Evolutionary conservation across 2,329 filamentous ascomycete genomes (phyloP).

Genomic region (Zalaria obscura): DNA sequence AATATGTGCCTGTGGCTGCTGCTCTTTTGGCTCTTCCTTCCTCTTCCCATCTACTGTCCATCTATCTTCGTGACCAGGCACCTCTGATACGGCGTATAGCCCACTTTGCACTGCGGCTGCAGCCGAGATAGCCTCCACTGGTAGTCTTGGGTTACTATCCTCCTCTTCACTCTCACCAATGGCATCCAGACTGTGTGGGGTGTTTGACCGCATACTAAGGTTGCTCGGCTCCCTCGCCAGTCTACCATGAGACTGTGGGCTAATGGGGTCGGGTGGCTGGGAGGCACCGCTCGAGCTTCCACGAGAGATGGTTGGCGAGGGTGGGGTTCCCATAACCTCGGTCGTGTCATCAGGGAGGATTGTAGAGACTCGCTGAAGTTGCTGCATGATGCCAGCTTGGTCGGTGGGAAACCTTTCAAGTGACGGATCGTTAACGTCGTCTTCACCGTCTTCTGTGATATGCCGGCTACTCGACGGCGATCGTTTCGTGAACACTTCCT

Average conservation of each 20-base stretch:
- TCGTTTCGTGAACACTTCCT: not conserved
- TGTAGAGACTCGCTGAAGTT: constrained; percentile 14
- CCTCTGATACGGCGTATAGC: too few species aligned
- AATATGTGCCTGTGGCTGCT: too few species aligned
- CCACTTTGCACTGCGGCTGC: too few species aligned
- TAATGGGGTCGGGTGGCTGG: too few species aligned
- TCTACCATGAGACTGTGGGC: not conserved
- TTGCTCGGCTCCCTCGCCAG: not conserved
- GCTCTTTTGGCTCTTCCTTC: too few species aligned
- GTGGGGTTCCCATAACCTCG: constrained; percentile 4
- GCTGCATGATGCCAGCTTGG: constrained; percentile 18
- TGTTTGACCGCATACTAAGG: not conserved
- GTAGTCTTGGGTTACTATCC: not conserved
- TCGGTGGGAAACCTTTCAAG: constrained; percentile 20
- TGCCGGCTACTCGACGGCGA: not conserved
- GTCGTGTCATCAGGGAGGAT: constrained; percentile 12
- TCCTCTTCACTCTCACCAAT: constrained; percentile 2
- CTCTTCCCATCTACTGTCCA: too few species aligned
- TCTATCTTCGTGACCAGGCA: too few species aligned
- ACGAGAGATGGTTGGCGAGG: constrained; percentile 5
- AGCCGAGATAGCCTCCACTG: too few species aligned
- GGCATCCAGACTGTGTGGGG: constrained; percentile 1
- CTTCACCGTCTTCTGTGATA: constrained; percentile 4
- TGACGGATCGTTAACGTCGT: constrained; percentile 15
- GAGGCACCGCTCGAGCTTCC: not conserved